Conservation (phyloP, 2,329 filamentous ascomycete genomes). For the Neonectria faginata region DNA sequence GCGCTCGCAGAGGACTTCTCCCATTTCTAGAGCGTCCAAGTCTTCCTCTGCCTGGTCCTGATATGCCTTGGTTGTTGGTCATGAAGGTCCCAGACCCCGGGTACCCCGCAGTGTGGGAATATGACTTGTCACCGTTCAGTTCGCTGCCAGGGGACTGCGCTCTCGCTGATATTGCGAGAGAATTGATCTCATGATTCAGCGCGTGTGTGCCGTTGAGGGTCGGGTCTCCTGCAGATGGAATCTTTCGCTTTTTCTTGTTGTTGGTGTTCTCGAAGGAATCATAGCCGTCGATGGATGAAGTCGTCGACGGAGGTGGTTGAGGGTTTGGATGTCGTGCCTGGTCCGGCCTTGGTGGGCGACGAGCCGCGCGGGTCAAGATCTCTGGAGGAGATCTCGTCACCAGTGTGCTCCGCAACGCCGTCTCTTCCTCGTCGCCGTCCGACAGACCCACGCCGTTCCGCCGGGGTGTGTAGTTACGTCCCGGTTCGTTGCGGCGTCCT, state of each 20-base stretch:
- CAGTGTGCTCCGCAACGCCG: slow-evolving; percentile 51
- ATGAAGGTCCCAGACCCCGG: slow-evolving; percentile 62
- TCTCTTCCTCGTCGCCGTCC: slow-evolving; percentile 73
- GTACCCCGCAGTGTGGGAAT: slow-evolving; percentile 44
- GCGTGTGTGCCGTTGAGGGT: slow-evolving; percentile 58
- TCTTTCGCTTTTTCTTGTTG: slow-evolving; percentile 99
- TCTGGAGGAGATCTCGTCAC: slow-evolving; percentile 62
- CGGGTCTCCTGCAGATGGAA: slow-evolving; percentile 85
- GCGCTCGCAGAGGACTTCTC: slow-evolving; percentile 71
- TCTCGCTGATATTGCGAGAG: slow-evolving; percentile 43
- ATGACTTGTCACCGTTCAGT: slow-evolving; percentile 39
- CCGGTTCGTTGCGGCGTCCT: slow-evolving; percentile 40
- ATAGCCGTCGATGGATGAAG: slow-evolving; percentile 85
- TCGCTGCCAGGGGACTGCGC: slow-evolving; percentile 48
- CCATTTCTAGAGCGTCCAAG: slow-evolving; percentile 76
- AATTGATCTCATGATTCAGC: slow-evolving; percentile 56
- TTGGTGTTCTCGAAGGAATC: slow-evolving; percentile 98
- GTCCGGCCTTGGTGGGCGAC: slow-evolving; percentile 59
- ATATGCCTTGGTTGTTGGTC: slow-evolving; percentile 70
- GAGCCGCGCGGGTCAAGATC: slow-evolving; percentile 56
- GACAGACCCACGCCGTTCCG: slow-evolving; percentile 59
- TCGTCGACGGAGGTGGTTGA: slow-evolving; percentile 74
- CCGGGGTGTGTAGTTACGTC: slow-evolving; percentile 43
- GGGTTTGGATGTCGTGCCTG: slow-evolving; percentile 59
- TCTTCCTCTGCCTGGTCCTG: slow-evolving; percentile 85